Base-by-base conservation (phyloP, 305 asterid genomes). In the Rubia balearica region DNA sequence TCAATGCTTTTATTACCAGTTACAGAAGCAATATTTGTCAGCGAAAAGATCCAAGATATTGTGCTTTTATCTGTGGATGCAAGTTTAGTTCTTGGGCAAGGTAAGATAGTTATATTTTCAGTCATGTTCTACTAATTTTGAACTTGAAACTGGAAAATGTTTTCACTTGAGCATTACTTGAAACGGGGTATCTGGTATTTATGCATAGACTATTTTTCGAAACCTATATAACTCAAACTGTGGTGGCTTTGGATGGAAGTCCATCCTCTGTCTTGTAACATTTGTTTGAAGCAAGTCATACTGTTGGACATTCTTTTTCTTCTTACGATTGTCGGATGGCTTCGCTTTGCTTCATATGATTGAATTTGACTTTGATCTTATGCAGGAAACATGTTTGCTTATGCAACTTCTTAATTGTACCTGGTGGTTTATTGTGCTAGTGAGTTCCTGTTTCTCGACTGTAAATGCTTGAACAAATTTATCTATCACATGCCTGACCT, bases 11-110 rank as follows among this genome's bases (percentile, higher is more conserved):
- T 53, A 61, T 84, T 71, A 60, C 80, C 74, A 91, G 98, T 84
- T 74, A 73, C 67, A 8, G 90, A 83, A 74, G 86, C 89, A 75
- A 85, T 91, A 74, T 91, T 91, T 77, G 16, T 84, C 69, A 76
- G 90, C 76, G 98, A 89, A 79, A 91, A 87, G 84, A 83, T 89
- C 81, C 93, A 83, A 80, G 96, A 88, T 66, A 76, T 91, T 63
- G 79, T 81, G 75, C 88, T 96, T 65, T 74, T 88, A 74, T 75
- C 88, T 77, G 84, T 83, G 53, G 85, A 91, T 81, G 83, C 92
- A 72, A 14, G 87, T 65, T 81, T 91, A 83, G 65, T 91, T 80
- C 92, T 89, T 65, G 96, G 94, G 75, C 90, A 89, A 87, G 96
- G 98, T 91, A 89, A 65, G 80, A 22, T 30, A 60, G 48, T 64